Percentiles rank a stretch among this genome's conserved stretches.
phyloP scores from a whole-genome alignment of 306 rosid species.

The Vigna hirtella region DNA sequence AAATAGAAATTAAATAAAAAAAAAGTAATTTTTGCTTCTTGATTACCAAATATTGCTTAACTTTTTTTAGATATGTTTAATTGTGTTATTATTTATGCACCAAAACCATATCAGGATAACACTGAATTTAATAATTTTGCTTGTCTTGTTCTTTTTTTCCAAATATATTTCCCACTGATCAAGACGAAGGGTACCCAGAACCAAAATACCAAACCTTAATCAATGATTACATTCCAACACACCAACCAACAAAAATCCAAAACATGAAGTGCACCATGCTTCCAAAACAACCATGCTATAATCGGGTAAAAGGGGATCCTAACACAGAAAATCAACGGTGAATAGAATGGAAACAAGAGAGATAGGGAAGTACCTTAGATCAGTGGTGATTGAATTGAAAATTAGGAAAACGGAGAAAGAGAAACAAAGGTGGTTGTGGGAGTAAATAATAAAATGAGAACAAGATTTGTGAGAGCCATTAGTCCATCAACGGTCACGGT shows the following conservation, averaged over 20 bases:
- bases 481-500: conserved; percentile 9
- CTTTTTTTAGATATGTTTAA: no score
- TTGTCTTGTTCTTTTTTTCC: neutral
- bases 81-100: neutral
- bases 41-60: neutral
- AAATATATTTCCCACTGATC: neutral
- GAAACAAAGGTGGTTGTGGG: neutral
- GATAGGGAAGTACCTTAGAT: conserved; percentile 36
- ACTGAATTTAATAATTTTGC: neutral
- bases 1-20: neutral
- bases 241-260: conserved; percentile 24
- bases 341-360: neutral
- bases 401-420: neutral
- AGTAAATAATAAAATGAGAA: neutral
- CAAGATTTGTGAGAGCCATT: conserved; percentile 15
- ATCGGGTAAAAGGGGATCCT: neutral
- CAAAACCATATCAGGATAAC: neutral
- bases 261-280: neutral
- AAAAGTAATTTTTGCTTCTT: neutral
- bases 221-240: neutral
- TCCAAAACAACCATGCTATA: conserved; percentile 9
- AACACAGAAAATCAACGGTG: neutral
- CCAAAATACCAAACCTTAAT: conserved; percentile 17
- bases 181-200: conserved; percentile 4
- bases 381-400: conserved; percentile 16